Conservation (phyloP, 169 alveolate genomes). For the Eimeria sp. region DNA sequence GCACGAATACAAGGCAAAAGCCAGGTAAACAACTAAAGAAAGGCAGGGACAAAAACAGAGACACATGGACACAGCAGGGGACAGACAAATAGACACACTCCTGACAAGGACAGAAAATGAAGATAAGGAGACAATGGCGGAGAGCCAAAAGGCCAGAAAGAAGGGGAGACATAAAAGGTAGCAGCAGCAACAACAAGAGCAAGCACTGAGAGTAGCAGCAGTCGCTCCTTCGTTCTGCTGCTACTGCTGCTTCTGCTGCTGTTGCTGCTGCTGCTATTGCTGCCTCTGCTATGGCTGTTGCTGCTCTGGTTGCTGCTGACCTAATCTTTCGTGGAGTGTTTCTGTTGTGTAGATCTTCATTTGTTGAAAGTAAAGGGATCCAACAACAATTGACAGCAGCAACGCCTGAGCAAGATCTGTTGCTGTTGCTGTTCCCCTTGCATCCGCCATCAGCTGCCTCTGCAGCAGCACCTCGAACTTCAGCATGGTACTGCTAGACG, state of each 20-base stretch:
- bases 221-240: not conserved
- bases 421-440: conserved; percentile 20
- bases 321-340: conserved; percentile 29
- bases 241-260: no score
- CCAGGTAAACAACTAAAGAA: no score
- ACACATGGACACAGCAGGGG: no score
- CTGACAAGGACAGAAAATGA: not conserved
- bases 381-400: conserved; percentile 9
- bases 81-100: not conserved
- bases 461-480: conserved; percentile 32
- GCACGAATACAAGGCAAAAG: no score
- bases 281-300: no score
- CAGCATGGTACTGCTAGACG: conserved; percentile 10
- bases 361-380: conserved; percentile 33
- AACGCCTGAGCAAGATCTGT: not conserved
- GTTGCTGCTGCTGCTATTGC: no score
- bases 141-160: not conserved
- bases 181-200: not conserved
- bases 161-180: not conserved
- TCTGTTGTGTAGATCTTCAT: conserved; percentile 25
- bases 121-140: not conserved
- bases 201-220: not conserved
- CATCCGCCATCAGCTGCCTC: conserved; percentile 12
- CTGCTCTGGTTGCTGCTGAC: not conserved
- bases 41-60: no score